Base-by-base conservation (phyloP, 1,139 yeast species). In the Lodderomyces jiufengensis region DNA sequence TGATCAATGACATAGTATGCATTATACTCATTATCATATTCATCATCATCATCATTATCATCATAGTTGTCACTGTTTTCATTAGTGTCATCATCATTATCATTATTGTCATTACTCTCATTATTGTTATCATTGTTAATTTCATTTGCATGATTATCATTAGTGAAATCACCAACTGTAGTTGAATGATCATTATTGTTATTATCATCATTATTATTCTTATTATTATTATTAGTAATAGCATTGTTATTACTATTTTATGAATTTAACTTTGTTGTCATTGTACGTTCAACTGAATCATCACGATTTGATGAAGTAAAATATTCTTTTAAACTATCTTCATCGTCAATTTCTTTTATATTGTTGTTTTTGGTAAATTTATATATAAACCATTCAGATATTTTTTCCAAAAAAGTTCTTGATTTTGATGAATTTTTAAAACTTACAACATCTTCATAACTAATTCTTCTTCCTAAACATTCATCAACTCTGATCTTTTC, bases 401-500 rank as follows among this genome's bases (percentile, higher is more conserved):
- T 15, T 23, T 16, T 33, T 20, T 33, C 21, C 16, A 31, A 15
- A 9, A 24, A 29, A 25, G 26, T n/a, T n/a, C 14, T 12, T 20
- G 20, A 26, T 20, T 22, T 27, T n/a, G n/a, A n/a, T 20, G 23
- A 16, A 24, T 35, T 33, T 24, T 29, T 36, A 21, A 36, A 36
- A 36, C 34, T 32, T 13, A 41, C 31, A 8, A 63, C 64, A 37
- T 67, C 73, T 31, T 65, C 72, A 13, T 57, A 42, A 40, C 69
- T 62, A 29, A 70, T 61, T 38, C 70, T 50, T 49, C 79, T 61
- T 3, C 80, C 80, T 31, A 74, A 53, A 74, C 70, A 1, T 75
- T 74, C 52, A 60, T 60, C 31, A 70, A 54, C 41, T 74, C 79
- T 27, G 54, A 51, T 25, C 64, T 51, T 41, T 64, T 59, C 41